Evolutionary conservation across 768 basidiomycete species (phyloP), one percentile per base, ranked within the genome.

Genomic region (Leccinum imitatum): DNA sequence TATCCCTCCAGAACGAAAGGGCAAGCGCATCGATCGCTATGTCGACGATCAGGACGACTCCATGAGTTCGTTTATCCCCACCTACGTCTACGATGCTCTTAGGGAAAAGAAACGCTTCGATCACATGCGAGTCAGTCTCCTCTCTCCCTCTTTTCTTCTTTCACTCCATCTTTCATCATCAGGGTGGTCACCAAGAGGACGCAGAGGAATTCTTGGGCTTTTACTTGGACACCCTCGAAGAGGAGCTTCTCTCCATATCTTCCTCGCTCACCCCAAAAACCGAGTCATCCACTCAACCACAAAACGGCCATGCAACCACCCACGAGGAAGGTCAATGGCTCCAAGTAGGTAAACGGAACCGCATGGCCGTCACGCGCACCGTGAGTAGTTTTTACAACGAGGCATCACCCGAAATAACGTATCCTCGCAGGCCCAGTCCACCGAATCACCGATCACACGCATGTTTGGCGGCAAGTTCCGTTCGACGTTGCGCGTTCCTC

Each of bases 151-250:
- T 27, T n/a, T 59, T 3, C 44, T 11, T 58, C 39, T 6, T 50
- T 27, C 30, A 53, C 14, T 54, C 19, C 55, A 67, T 47, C 39
- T 57, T n/a, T 44, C 17, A n/a, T 9, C 17, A 93, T 10, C n/a
- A 93, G 84, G 86, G 91, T 39, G 95, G 95, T 0, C 91, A 94
- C 59, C 96, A 99, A 76, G 96, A 99, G 72, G 96, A 99, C 59
- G 96, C 95, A 10, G 95, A 99, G 73, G 96, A 99, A 74, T 98
- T 97, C 73, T 79, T 98, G n/a, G 96, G 96, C 3, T 98, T 97
- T 76, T 96, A 93, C 76, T 80, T 98, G 25, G 94, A 98, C 67
- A 91, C 94, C 0, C 78, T 99, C 6, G 93, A 96, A 72, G 96
- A 99, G 71, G 96, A 98, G 76, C 71, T 98, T 11, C 75, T 92